Conservation (phyloP, 2,329 filamentous ascomycete genomes). For the Trichocomaceae sp. region DNA sequence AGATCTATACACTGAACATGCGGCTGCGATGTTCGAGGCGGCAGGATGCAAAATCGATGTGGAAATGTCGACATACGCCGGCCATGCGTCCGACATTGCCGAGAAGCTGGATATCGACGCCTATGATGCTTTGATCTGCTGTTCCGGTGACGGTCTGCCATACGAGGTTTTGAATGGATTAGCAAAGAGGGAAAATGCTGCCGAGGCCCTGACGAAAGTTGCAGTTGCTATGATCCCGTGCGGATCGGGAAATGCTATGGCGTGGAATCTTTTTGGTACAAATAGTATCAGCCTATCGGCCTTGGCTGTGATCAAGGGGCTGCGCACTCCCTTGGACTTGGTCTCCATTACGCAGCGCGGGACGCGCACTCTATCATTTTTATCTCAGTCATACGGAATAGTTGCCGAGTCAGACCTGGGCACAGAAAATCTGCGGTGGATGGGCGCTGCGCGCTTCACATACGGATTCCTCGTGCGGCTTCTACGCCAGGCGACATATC, state of each 20-base stretch:
- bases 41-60: conserved; percentile 72
- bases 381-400: conserved; percentile 84
- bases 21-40: conserved; percentile 75
- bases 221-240: conserved; percentile 85
- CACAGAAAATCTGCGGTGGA: conserved; percentile 88
- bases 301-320: conserved; percentile 77
- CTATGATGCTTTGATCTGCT: conserved; percentile 80
- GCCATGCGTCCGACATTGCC: conserved; percentile 73
- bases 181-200: conserved; percentile 67
- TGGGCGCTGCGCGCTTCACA: conserved; percentile 79
- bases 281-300: conserved; percentile 68
- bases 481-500: conserved; percentile 70
- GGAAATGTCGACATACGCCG: conserved; percentile 61
- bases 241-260: conserved; percentile 90
- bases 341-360: conserved; percentile 80
- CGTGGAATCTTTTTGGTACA: conserved; percentile 80
- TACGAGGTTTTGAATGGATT: conserved; percentile 95
- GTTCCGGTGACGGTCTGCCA: conserved; percentile 84
- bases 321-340: conserved; percentile 77
- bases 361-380: conserved; percentile 70
- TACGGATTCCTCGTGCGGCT: conserved; percentile 75
- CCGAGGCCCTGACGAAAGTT: conserved; percentile 64
- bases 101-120: conserved; percentile 67
- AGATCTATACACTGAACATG: conserved; percentile 66
- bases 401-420: conserved; percentile 84